Conservation (phyloP, 106 monocot genomes). For the Chionographis japonica region DNA sequence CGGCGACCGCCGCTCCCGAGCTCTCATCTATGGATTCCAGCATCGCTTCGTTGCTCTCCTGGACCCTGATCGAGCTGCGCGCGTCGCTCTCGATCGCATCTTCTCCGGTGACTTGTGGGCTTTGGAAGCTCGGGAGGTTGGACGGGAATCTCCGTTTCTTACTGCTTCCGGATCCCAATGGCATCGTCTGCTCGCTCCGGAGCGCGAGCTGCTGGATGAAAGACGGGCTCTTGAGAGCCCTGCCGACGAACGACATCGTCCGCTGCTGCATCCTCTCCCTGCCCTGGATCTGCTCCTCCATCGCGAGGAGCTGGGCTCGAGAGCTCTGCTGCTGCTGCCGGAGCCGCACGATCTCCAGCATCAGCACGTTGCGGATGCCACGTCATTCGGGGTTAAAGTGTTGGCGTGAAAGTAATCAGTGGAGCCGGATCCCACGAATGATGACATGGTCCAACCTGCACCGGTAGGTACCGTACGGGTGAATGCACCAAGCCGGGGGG, state of each 20-base stretch:
- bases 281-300: slow-evolving; percentile 38
- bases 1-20: slow-evolving; percentile 1
- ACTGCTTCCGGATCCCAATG: slow-evolving; percentile 13
- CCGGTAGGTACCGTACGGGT: no score
- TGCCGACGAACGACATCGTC: slow-evolving; percentile 39
- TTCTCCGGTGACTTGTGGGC: not conserved
- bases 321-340: slow-evolving; percentile 48
- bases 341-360: slow-evolving; percentile 45
- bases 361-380: slow-evolving; percentile 26
- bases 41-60: not conserved
- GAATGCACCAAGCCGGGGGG: no score
- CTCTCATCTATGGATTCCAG: not conserved
- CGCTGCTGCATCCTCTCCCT: slow-evolving; percentile 44
- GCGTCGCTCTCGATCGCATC: not conserved
- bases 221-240: slow-evolving; percentile 27
- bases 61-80: not conserved
- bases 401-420: no score
- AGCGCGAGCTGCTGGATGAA: slow-evolving; percentile 22
- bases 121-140: not conserved
- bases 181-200: not conserved
- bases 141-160: slow-evolving; percentile 19
- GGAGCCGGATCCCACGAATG: no score
- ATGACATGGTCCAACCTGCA: no score
- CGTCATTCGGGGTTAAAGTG: no score
- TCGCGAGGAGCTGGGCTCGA: slow-evolving; percentile 24